phyloP scores from a whole-genome alignment of 192 early-diverging fungal species.

The Mortierella claussenii region DNA sequence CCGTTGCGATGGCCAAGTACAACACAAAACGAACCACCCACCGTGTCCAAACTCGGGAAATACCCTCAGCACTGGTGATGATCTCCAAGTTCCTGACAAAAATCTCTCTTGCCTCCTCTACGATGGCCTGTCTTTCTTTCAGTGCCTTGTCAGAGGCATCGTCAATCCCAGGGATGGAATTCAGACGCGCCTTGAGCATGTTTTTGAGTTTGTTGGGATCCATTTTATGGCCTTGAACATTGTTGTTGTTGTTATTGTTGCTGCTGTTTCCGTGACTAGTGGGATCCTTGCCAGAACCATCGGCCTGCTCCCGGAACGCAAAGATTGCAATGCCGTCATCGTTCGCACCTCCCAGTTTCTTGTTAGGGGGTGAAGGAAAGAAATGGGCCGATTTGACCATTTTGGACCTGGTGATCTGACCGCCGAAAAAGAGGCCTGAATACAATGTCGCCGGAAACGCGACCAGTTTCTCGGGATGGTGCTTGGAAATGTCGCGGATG shows the following conservation, averaged over 20 bases:
- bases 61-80: slow-evolving; percentile 17
- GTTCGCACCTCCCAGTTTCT: slow-evolving; percentile 30
- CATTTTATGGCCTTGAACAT: slow-evolving; percentile 4
- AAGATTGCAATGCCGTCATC: slow-evolving; percentile 46
- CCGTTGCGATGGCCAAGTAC: slow-evolving; percentile 14
- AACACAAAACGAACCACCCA: slow-evolving; percentile 21
- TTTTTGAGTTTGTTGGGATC: slow-evolving; percentile 34
- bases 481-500: slow-evolving; percentile 41
- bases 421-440: slow-evolving; percentile 44
- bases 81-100: slow-evolving; percentile 45
- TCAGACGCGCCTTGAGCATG: slow-evolving; percentile 20
- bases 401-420: slow-evolving; percentile 32
- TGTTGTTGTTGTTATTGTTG: background rate
- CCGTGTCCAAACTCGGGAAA: slow-evolving; percentile 24
- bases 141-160: background rate
- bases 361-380: slow-evolving; percentile 35
- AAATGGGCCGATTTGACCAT: slow-evolving; percentile 29
- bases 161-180: slow-evolving; percentile 24
- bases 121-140: slow-evolving; percentile 14
- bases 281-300: background rate
- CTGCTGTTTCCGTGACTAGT: background rate
- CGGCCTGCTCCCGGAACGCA: slow-evolving; percentile 14
- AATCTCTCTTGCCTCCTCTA: slow-evolving; percentile 33
- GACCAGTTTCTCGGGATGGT: slow-evolving; percentile 28
- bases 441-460: slow-evolving; percentile 45